Evolutionary conservation across 306 rosid species (phyloP).

Genomic region (Quercus parvula): DNA sequence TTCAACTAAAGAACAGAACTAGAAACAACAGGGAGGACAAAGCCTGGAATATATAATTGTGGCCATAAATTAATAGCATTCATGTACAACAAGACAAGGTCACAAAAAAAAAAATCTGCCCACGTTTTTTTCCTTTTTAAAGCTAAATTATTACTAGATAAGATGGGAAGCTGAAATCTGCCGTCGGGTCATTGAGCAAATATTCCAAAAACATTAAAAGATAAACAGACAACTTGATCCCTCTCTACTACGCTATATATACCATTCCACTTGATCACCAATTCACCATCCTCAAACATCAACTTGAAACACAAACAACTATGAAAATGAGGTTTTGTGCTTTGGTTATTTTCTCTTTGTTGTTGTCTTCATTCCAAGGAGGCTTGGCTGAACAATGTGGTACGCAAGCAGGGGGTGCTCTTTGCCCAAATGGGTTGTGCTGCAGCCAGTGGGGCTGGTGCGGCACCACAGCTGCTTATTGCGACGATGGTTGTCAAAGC

Average conservation of each 20-base stretch:
- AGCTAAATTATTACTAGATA: neutral
- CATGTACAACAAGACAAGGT: too few relatives aligned
- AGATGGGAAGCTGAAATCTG: neutral
- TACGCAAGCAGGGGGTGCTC: constrained; percentile 38
- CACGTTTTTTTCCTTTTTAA: too few relatives aligned
- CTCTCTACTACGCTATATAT: neutral
- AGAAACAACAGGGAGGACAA: too few relatives aligned
- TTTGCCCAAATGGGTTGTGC: constrained; percentile 43
- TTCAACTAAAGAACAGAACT: too few relatives aligned
- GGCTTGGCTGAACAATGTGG: constrained; percentile 48
- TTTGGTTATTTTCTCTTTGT: neutral
- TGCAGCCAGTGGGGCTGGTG: constrained; percentile 52
- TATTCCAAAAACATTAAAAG: neutral
- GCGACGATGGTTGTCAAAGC: constrained; percentile 41
- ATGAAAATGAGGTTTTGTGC: neutral
- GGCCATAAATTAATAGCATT: too few relatives aligned
- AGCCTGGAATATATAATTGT: too few relatives aligned
- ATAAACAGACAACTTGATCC: neutral
- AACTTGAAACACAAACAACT: neutral
- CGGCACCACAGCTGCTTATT: constrained; percentile 28
- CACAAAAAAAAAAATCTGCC: too few relatives aligned
- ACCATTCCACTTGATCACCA: neutral
- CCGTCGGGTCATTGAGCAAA: neutral
- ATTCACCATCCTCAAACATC: neutral
- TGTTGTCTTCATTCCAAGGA: constrained; percentile 2